phyloP scores from a whole-genome alignment of 208 protist species.

The Vickermania spadyakhi region DNA sequence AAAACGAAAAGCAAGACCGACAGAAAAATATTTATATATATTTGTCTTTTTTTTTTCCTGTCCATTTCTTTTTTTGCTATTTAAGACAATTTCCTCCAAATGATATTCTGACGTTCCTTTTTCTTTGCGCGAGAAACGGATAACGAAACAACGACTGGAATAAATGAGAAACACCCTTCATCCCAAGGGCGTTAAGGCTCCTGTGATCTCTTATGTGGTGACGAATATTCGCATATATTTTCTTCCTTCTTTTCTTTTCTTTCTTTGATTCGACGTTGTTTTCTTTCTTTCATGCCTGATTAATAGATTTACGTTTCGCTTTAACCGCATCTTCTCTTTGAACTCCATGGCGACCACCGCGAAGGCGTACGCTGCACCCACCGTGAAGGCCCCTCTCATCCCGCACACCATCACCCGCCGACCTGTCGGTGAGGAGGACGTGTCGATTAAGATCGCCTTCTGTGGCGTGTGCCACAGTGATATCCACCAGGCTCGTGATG shows the following conservation, averaged over 20 bases:
- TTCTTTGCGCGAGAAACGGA: no score
- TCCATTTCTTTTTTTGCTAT: no score
- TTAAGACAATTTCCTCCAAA: no score
- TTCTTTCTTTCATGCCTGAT: conserved; percentile 10
- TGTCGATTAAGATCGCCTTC: conserved; percentile 48
- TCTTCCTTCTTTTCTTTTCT: conserved; percentile 6
- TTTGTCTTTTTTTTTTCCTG: no score
- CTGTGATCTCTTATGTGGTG: no score
- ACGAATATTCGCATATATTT: background rate
- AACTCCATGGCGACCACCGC: conserved; percentile 38
- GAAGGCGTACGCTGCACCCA: conserved; percentile 27
- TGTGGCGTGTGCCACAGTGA: conserved; percentile 85
- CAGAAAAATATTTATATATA: no score
- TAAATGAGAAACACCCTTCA: no score
- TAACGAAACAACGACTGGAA: no score
- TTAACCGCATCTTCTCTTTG: background rate
- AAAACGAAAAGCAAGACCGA: no score
- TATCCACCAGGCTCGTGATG: conserved; percentile 56
- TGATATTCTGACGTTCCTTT: no score
- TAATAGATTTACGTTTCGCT: background rate
- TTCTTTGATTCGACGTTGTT: conserved; percentile 8
- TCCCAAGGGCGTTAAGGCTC: no score
- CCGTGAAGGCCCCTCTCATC: conserved; percentile 26
- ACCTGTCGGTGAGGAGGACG: conserved; percentile 34
- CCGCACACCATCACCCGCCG: conserved; percentile 41